Conservation (phyloP, 75 land plant species). For the Chamaecyparis obtusa region DNA sequence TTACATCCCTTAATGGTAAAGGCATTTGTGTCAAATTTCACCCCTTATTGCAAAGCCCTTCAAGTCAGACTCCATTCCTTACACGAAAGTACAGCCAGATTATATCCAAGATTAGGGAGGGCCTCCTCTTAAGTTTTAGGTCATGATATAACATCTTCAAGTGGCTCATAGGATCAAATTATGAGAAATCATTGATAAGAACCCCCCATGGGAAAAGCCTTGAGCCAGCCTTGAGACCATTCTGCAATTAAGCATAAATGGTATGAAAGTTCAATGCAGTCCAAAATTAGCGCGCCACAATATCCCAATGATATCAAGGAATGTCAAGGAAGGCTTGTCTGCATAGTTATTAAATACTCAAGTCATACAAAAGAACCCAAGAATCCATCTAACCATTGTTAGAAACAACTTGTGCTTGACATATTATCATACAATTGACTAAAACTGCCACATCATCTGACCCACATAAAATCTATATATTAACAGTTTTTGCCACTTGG, state of each 20-base stretch:
- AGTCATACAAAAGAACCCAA: neutral
- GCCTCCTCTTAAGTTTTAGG: neutral
- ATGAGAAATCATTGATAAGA: neutral
- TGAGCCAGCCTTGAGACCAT: neutral
- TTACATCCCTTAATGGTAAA: neutral
- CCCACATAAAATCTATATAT: neutral
- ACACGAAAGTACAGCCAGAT: neutral
- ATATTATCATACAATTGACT: neutral
- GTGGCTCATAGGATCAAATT: neutral
- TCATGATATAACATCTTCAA: neutral
- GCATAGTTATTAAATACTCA: neutral
- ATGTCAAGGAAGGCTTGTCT: neutral
- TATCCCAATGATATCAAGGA: neutral
- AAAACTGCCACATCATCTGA: neutral
- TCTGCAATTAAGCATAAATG: neutral
- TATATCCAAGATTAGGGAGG: neutral
- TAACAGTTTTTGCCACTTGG: neutral
- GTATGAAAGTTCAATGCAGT: neutral
- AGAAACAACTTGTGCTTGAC: neutral
- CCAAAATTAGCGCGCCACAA: neutral
- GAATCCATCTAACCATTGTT: neutral
- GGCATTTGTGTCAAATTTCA: neutral
- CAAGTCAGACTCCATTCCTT: neutral
- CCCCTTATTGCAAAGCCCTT: neutral
- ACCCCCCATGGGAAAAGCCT: neutral